phyloP scores from a whole-genome alignment of 306 rosid species.

The Malus orientalis region DNA sequence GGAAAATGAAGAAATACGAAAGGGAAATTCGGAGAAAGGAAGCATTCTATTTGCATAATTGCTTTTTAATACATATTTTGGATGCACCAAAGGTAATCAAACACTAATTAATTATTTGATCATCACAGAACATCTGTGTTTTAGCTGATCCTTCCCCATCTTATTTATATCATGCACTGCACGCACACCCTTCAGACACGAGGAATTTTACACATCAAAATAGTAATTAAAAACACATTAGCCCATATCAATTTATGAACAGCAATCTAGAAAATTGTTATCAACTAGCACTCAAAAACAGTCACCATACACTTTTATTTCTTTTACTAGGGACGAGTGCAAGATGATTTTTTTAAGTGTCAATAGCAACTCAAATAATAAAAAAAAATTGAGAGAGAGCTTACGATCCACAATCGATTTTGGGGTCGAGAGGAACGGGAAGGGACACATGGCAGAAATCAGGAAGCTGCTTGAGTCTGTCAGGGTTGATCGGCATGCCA shows the following conservation, averaged over 20 bases:
- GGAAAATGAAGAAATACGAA: neutral
- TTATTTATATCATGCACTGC: neutral
- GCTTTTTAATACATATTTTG: neutral
- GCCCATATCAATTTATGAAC: no score
- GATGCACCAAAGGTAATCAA: neutral
- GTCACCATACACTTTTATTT: no score
- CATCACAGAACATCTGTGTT: neutral
- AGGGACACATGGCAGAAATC: constrained; percentile 1
- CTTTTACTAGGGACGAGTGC: no score
- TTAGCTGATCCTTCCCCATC: neutral
- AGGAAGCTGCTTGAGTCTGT: neutral
- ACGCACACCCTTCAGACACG: neutral
- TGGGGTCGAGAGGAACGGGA: constrained; percentile 23
- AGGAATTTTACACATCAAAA: constrained; percentile 5
- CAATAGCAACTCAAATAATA: neutral
- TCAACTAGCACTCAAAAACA: no score
- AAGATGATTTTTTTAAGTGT: neutral
- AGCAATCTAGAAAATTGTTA: no score
- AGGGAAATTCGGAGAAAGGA: neutral
- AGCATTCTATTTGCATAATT: neutral
- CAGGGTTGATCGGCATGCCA: neutral
- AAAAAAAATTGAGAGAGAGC: neutral
- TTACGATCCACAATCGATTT: constrained; percentile 16
- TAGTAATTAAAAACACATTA: neutral
- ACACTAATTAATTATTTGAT: neutral